Percentiles rank a stretch among this genome's conserved stretches.
phyloP scores from a whole-genome alignment of 169 alveolate species.

The Miamiensis avidus region DNA sequence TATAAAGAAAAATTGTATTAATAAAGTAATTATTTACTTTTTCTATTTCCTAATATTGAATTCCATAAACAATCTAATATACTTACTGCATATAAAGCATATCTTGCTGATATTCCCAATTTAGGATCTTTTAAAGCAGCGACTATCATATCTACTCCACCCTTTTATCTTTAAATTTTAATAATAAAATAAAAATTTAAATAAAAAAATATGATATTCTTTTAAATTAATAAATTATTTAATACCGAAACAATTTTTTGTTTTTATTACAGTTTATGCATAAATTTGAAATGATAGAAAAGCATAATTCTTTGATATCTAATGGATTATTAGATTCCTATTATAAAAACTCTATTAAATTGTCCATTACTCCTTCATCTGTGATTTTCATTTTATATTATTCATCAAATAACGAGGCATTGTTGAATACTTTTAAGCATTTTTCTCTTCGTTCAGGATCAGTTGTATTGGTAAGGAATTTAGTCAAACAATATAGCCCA shows the following conservation, averaged over 20 bases:
- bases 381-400: constrained; percentile 69
- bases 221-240: too few species aligned
- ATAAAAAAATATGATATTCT: too few species aligned
- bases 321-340: constrained; percentile 71
- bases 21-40: constrained; percentile 23
- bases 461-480: constrained; percentile 62
- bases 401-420: constrained; percentile 62
- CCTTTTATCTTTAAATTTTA: constrained; percentile 61
- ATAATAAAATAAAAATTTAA: too few species aligned
- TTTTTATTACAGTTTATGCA: constrained; percentile 72
- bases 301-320: constrained; percentile 73
- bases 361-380: constrained; percentile 77
- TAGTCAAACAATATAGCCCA: constrained; percentile 69
- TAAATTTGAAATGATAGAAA: constrained; percentile 71
- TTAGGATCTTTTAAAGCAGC: constrained; percentile 65
- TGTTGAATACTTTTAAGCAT: constrained; percentile 70
- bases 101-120: constrained; percentile 72
- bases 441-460: constrained; percentile 74
- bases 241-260: constrained; percentile 58
- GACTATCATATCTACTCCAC: constrained; percentile 79
- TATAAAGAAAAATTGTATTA: too few species aligned
- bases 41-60: constrained; percentile 74
- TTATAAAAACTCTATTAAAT: constrained; percentile 68
- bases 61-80: constrained; percentile 80
- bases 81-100: constrained; percentile 68